Base-by-base conservation (phyloP, 768 basidiomycete species). In the Suillus subalutaceus region DNA sequence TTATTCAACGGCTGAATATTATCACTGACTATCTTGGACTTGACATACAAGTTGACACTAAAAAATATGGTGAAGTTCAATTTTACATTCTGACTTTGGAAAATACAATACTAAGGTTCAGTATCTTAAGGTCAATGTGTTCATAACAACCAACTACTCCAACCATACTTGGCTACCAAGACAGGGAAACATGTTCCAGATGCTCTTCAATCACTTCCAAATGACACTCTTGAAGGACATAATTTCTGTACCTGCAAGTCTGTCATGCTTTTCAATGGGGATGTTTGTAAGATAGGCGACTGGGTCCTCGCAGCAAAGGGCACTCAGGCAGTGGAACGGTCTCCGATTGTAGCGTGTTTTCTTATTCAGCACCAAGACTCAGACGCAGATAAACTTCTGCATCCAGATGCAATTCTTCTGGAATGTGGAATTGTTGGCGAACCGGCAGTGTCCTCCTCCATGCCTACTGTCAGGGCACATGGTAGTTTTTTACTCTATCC, bases 191-290 rank as follows among this genome's bases (percentile, higher is more conserved):
- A 20, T 30, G 30, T 64, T 12, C 53, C 63, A 0, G 38, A 57
- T 35, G 38, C 53, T n/a, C 38, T 64, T 16, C 6, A 5, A 9
- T 50, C n/a, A 30, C 48, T 57, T 37, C 48, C 23, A 50, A 5
- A 6, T 23, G 2, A 50, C 13, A 50, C 5, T 50, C 48, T 50
- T 0, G 2, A 64, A 58, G 52, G 23, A 26, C 4, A n/a, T 38
- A 50, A 55, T 37, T 64, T 55, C 35, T 55, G 26, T 1, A 64
- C 53, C 10, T 64, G 63, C 63, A 53, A 64, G 40, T 64, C 53
- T 8, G 20, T 64, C 1, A 13, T 55, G 4, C 52, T 55, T 12
- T 52, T 30, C 6, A 64, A 64, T 64, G 55, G 63, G 3, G 52
- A 64, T 57, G 13, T 57, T 35, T 64, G 63, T 41, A 26, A 64